phyloP scores from a whole-genome alignment of 2,329 filamentous ascomycete species.

The Sphaerulina musiva region DNA sequence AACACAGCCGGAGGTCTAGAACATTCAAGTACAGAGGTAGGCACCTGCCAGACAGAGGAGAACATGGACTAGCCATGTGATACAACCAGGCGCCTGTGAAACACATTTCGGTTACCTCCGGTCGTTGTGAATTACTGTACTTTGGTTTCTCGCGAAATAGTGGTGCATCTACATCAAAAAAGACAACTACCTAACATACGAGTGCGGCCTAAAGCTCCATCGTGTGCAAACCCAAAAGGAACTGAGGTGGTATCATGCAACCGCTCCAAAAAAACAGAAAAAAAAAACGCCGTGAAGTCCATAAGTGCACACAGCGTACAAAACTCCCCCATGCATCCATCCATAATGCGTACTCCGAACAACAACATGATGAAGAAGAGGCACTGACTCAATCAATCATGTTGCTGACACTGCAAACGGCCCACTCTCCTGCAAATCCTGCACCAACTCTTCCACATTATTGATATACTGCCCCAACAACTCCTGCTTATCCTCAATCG shows the following conservation, averaged over 20 bases:
- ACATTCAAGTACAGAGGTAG: no score
- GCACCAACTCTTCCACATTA: slow-evolving; percentile 77
- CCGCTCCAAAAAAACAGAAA: not conserved
- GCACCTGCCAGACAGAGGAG: no score
- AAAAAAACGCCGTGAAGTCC: not conserved
- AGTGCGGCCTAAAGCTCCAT: not conserved
- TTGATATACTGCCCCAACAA: slow-evolving; percentile 70
- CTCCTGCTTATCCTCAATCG: slow-evolving; percentile 74
- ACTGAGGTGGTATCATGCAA: slow-evolving; percentile 6
- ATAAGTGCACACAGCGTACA: not conserved
- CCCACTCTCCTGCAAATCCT: slow-evolving; percentile 68
- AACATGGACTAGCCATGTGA: no score
- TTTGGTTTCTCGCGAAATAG: no score
- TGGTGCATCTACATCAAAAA: no score
- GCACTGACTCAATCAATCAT: not conserved
- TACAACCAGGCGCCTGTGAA: no score
- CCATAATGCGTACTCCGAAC: not conserved
- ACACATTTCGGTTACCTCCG: no score
- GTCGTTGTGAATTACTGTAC: no score
- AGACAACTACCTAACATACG: no score
- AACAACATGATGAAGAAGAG: not conserved
- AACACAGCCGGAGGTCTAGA: no score
- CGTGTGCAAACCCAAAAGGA: not conserved
- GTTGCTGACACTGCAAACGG: slow-evolving; percentile 47
- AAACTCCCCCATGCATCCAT: not conserved